Base-by-base conservation (phyloP, 179 eudicot species). In the Drosera spatulata region DNA sequence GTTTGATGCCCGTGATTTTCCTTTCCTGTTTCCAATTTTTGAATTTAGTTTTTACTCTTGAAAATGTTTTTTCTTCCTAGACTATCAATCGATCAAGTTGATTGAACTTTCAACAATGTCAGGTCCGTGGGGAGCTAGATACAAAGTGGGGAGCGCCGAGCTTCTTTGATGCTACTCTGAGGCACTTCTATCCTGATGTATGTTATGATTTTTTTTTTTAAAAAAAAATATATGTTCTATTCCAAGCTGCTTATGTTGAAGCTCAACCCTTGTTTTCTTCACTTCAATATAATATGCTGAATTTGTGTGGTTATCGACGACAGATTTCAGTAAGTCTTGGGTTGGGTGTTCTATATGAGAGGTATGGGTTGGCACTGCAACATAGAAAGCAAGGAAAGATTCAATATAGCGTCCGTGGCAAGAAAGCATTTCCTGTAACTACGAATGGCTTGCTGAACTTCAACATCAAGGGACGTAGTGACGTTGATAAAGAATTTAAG, bases 361-460 rank as follows among this genome's bases (percentile, higher is more conserved):
- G 33, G 33, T 22, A 22, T 22, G 33, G 33, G 33, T 22, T 22
- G 33, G 33, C 33, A 57, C 58, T 84, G 74, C 89, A 70, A 64
- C 78, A 66, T 63, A 73, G 79, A 64, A 81, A 67, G 80, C 65
- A 65, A 43, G 76, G 77, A 49, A 93, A 86, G 75, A 71, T 82
- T 62, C 81, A 77, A 22, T 89, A 82, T 69, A 65, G 43, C 46
- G 63, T 80, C 22, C 85, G 86, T 14, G 90, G 81, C 33, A 93
- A 93, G 80, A 75, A 80, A 84, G 75, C 79, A 40, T 84, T 82
- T 63, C 86, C 95, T 4, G 86, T 89, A 55, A 68, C 95, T 60
- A 63, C 80, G 7, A 59, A 82, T 76, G 86, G 75, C 33, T 67
- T 68, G 43, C 33, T 86, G 6, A 75, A 56, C 66, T 84, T 93